These are phyloP conservation scores for Cladophialophora chaetospira DNA, from an alignment of 2,329 filamentous ascomycete genomes.

Conservation along the genomic window DNA sequence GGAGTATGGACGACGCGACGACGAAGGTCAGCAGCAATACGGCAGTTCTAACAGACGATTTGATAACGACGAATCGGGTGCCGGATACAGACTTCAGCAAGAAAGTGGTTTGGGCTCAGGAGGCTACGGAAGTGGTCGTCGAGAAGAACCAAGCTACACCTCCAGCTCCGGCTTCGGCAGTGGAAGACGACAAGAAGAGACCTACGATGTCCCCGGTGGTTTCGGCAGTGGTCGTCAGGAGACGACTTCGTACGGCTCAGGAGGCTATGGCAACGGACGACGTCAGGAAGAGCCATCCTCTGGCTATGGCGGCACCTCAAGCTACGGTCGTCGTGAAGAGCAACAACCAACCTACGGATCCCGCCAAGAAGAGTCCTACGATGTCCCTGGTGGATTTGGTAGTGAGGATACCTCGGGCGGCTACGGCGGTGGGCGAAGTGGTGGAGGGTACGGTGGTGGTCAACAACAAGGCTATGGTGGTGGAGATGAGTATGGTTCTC, in stretches of 20 bases:
- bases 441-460: background rate
- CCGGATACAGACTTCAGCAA: slow-evolving; percentile 17
- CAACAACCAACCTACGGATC: slow-evolving; percentile 11
- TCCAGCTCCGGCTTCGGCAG: background rate
- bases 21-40: slow-evolving; percentile 4
- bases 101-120: slow-evolving; percentile 9
- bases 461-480: slow-evolving; percentile 1
- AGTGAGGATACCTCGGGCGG: slow-evolving; percentile 6
- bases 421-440: slow-evolving; percentile 1
- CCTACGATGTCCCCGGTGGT: slow-evolving; percentile 1
- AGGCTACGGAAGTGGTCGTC: slow-evolving; percentile 15
- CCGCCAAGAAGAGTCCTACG: slow-evolving; percentile 11
- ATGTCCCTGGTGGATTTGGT: slow-evolving; percentile 8
- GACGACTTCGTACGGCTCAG: background rate
- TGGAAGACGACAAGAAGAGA: too few species aligned
- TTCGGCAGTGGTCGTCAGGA: slow-evolving; percentile 1
- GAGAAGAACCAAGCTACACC: slow-evolving; percentile 5
- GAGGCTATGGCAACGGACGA: slow-evolving; percentile 2
- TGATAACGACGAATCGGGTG: slow-evolving; percentile 11
- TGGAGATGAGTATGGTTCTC: slow-evolving; percentile 15
- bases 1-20: slow-evolving; percentile 25
- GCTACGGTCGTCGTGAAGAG: slow-evolving; percentile 10
- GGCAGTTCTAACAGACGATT: slow-evolving; percentile 1
- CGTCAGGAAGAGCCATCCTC: slow-evolving; percentile 6
- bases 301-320: background rate